phyloP scores from a whole-genome alignment of 2,329 filamentous ascomycete species.

The Fusarium odoratissimum region DNA sequence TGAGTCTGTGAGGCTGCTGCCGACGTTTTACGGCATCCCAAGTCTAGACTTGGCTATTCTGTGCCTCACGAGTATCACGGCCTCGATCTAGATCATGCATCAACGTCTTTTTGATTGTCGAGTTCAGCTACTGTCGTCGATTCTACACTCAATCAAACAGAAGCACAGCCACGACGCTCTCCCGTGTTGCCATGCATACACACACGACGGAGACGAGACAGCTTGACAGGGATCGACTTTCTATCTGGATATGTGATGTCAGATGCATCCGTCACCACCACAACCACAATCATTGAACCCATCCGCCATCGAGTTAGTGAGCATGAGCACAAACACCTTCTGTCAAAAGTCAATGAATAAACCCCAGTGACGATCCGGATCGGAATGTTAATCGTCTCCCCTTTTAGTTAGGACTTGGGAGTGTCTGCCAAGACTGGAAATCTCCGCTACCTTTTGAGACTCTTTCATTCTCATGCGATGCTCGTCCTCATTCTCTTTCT shows the following conservation, averaged over 20 bases:
- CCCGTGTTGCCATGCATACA: conserved; percentile 2
- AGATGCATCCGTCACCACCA: conserved; percentile 21
- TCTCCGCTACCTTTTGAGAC: conserved; percentile 5
- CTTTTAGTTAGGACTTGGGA: conserved; percentile 10
- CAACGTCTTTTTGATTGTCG: neutral
- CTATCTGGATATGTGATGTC: conserved; percentile 26
- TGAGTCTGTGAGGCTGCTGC: conserved; percentile 3
- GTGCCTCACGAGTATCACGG: conserved; percentile 5
- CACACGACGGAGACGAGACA: conserved; percentile 28
- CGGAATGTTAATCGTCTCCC: conserved; percentile 35
- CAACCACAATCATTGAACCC: neutral
- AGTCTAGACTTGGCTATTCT: conserved; percentile 20
- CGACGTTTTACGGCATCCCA: neutral
- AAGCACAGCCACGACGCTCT: conserved; percentile 35
- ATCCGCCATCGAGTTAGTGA: neutral
- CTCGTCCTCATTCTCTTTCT: neutral
- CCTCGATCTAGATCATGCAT: conserved; percentile 13
- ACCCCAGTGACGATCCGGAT: conserved; percentile 32
- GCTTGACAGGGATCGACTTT: conserved; percentile 34
- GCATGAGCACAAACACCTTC: neutral
- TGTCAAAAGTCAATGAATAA: conserved; percentile 28
- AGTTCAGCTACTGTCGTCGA: conserved; percentile 28
- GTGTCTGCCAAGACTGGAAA: conserved; percentile 18
- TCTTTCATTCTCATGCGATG: conserved; percentile 1
- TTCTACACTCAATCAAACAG: conserved; percentile 4